These are phyloP conservation scores for Xylaria sp. DNA, from an alignment of 2,329 filamentous ascomycete species.

Conservation along the genomic window DNA sequence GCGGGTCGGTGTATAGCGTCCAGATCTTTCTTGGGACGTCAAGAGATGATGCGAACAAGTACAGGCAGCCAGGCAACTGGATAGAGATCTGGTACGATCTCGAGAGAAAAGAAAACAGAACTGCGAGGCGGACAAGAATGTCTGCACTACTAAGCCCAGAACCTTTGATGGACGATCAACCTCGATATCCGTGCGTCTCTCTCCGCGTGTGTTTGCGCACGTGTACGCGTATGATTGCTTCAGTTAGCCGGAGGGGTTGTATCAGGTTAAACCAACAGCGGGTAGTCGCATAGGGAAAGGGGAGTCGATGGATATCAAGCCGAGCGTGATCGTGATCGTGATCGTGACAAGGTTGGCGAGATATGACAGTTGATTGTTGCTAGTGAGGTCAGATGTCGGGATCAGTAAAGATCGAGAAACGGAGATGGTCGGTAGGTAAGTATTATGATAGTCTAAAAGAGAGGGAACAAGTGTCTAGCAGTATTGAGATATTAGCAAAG, in stretches of 20 bases:
- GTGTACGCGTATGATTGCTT: constrained; percentile 15
- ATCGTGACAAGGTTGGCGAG: constrained; percentile 2
- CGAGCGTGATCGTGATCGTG: constrained; percentile 3
- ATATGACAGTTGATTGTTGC: constrained; percentile 2
- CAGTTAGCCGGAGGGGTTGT: constrained; percentile 35
- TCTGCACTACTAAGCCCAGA: constrained; percentile 29
- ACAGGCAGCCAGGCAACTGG: constrained; percentile 35
- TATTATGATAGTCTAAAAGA: not conserved
- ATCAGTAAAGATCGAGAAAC: not conserved
- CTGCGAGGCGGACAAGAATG: constrained; percentile 23
- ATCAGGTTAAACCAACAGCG: constrained; percentile 20
- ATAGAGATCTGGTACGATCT: constrained; percentile 30
- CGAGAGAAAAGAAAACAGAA: constrained; percentile 34
- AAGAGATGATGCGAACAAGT: constrained; percentile 39
- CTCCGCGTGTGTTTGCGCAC: not conserved
- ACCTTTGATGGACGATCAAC: constrained; percentile 31
- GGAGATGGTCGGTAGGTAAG: not conserved
- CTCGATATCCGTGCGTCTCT: constrained; percentile 21
- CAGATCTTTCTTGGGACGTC: constrained; percentile 21
- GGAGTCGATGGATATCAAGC: constrained; percentile 12
- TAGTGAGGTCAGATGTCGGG: constrained; percentile 3
- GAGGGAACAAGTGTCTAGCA: not conserved
- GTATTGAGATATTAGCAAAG: constrained; percentile 1
- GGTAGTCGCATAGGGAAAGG: constrained; percentile 24
- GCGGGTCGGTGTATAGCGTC: constrained; percentile 30